phyloP scores from a whole-genome alignment of 306 rosid genomes.

The Castanea mollissima region DNA sequence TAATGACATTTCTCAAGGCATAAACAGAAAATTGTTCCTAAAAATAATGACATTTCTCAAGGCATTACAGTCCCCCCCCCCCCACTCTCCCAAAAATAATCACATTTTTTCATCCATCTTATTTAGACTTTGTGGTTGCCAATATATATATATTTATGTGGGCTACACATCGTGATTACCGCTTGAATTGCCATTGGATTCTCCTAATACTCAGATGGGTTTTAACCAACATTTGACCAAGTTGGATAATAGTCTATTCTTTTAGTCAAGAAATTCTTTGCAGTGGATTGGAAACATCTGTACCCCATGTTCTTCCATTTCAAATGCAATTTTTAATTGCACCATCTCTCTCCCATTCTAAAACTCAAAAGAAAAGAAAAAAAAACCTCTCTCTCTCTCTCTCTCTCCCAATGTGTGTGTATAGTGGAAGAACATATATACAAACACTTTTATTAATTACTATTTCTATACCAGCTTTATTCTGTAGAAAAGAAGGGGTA shows the following conservation, averaged over 20 bases:
- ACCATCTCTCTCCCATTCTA: background rate
- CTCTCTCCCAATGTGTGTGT: background rate
- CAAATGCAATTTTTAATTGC: conserved; percentile 11
- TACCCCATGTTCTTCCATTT: conserved; percentile 55
- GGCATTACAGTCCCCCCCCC: conserved; percentile 23
- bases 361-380: too few species aligned
- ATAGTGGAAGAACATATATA: conserved; percentile 1
- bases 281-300: conserved; percentile 38
- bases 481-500: conserved; percentile 30
- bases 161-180: conserved; percentile 59
- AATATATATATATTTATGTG: background rate
- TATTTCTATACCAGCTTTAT: conserved; percentile 45
- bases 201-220: conserved; percentile 30
- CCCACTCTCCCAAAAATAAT: conserved; percentile 19
- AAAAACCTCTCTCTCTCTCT: background rate
- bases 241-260: conserved; percentile 14
- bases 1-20: conserved; percentile 28
- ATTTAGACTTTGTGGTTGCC: conserved; percentile 31
- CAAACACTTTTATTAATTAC: conserved; percentile 32
- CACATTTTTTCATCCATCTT: conserved; percentile 27
- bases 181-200: conserved; percentile 53
- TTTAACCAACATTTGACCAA: conserved; percentile 54
- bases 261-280: conserved; percentile 19
- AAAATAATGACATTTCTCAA: conserved; percentile 16
- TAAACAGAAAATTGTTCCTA: background rate